Conservation (phyloP, 345 rosid genomes). For the Capsella bursapastoris region DNA sequence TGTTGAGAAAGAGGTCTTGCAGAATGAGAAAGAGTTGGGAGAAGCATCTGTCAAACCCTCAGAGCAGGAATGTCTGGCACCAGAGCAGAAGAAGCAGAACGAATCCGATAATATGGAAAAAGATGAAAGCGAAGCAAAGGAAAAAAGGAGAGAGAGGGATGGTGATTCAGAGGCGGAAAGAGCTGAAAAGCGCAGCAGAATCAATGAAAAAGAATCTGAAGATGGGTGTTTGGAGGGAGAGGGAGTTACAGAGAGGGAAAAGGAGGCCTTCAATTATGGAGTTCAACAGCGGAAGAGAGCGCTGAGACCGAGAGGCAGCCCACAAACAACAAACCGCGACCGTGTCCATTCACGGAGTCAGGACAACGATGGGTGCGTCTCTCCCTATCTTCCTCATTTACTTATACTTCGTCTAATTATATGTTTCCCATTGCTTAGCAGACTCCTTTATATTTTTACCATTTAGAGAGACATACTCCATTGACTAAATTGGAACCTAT, state of each 20-base stretch:
- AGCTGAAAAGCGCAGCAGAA: slow-evolving; percentile 76
- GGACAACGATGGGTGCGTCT: slow-evolving; percentile 87
- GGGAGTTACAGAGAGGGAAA: slow-evolving; percentile 78
- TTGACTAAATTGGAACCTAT: slow-evolving; percentile 30
- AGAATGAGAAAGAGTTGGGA: slow-evolving; percentile 67
- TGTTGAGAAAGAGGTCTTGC: slow-evolving; percentile 66
- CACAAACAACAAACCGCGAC: slow-evolving; percentile 75
- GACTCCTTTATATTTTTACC: slow-evolving; percentile 18
- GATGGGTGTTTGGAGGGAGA: slow-evolving; percentile 91
- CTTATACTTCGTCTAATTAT: slow-evolving; percentile 23
- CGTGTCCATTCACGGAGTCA: slow-evolving; percentile 67
- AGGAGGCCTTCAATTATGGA: slow-evolving; percentile 76
- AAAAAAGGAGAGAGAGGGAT: slow-evolving; percentile 87
- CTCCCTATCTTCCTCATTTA: slow-evolving; percentile 29
- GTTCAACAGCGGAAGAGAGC: slow-evolving; percentile 97
- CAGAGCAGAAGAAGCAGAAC: slow-evolving; percentile 74
- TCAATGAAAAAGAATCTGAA: slow-evolving; percentile 78
- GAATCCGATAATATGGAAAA: slow-evolving; percentile 75
- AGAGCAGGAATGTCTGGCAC: slow-evolving; percentile 61
- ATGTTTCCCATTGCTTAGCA: slow-evolving; percentile 25
- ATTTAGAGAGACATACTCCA: slow-evolving; percentile 26
- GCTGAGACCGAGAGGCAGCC: slow-evolving; percentile 95
- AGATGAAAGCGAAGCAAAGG: slow-evolving; percentile 77
- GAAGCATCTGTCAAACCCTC: slow-evolving; percentile 65
- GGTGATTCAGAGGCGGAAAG: slow-evolving; percentile 76